Evolutionary conservation across 1,284 basidiomycete genomes (phyloP).

Genomic region (Xerocomus minutiporus): DNA sequence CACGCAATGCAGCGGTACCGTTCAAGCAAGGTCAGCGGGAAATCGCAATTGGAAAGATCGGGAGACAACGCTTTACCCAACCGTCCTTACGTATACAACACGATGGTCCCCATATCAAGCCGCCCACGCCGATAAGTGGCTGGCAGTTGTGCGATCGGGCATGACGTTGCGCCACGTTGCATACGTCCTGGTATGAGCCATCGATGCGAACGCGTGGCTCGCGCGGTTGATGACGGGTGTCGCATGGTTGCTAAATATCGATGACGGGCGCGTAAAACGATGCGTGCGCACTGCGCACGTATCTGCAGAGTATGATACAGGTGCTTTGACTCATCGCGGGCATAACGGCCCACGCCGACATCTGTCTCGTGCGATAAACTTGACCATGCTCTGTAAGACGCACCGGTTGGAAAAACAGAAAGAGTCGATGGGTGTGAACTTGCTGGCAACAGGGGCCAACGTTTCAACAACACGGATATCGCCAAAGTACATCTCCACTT

Average conservation of each 20-base stretch:
- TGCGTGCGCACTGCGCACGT: background rate
- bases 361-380: background rate
- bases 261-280: background rate
- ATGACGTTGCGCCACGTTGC: constrained; percentile 13
- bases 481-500: constrained; percentile 1
- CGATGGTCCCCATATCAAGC: constrained; percentile 4
- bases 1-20: background rate
- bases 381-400: background rate
- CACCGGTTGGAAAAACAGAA: constrained; percentile 3
- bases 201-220: constrained; percentile 1
- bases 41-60: background rate
- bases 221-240: constrained; percentile 5
- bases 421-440: background rate
- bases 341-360: background rate
- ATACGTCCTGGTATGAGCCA: constrained; percentile 11
- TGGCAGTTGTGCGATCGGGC: constrained; percentile 1
- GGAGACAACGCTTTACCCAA: background rate
- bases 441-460: background rate
- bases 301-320: background rate
- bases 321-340: constrained; percentile 1
- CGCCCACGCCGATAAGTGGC: constrained; percentile 3
- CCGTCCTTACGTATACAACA: constrained; percentile 6
- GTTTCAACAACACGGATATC: constrained; percentile 6
- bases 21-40: background rate
- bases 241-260: background rate